A percentile compares a stretch with the other conserved stretches of the same genome.
Evolutionary conservation across 345 rosid species (phyloP).

Genomic region (Cardamine occulta): DNA sequence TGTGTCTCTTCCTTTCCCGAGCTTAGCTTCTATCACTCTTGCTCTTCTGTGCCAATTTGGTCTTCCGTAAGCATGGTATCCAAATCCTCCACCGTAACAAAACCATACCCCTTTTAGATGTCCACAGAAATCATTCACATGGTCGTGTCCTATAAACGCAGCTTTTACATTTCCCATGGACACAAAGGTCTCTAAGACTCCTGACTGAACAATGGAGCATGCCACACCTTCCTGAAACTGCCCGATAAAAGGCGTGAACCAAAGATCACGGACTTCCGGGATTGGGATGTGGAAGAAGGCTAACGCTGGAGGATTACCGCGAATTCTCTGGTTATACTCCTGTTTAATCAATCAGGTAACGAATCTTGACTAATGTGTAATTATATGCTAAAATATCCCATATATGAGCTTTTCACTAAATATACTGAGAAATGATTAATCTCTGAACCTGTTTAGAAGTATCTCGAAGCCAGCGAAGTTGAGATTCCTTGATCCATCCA

Average conservation of each 20-base stretch:
- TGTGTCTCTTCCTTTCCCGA: conserved; percentile 55
- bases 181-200: conserved; percentile 62
- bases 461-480: conserved; percentile 73
- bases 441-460: conserved; percentile 43
- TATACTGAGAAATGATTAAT: background rate
- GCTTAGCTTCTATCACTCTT: conserved; percentile 71
- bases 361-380: conserved; percentile 43
- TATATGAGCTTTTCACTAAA: background rate
- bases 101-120: conserved; percentile 76
- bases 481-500: conserved; percentile 91
- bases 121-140: conserved; percentile 87
- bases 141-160: conserved; percentile 87
- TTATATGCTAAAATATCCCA: background rate
- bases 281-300: conserved; percentile 92
- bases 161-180: conserved; percentile 87
- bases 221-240: conserved; percentile 80
- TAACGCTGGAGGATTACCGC: conserved; percentile 49
- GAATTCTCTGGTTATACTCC: conserved; percentile 45
- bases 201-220: conserved; percentile 70
- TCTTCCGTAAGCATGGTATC: conserved; percentile 87
- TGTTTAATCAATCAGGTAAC: conserved; percentile 50
- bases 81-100: conserved; percentile 95
- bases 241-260: conserved; percentile 60
- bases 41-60: conserved; percentile 77
- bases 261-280: conserved; percentile 65